Conservation (phyloP, 2,329 filamentous ascomycete genomes). For the Fusarium sp. region DNA sequence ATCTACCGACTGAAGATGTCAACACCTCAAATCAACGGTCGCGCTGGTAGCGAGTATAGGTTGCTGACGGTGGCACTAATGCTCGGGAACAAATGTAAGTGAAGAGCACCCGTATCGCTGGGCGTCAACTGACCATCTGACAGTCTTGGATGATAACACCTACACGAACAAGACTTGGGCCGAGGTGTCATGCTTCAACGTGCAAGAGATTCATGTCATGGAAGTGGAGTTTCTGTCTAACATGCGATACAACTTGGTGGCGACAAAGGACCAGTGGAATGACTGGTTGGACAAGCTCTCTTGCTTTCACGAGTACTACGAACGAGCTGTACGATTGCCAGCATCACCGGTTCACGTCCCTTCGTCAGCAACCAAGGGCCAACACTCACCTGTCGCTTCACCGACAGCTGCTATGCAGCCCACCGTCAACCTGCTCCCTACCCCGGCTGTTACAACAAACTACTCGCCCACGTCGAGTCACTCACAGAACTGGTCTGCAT, state of each 20-base stretch:
- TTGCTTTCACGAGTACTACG: constrained; percentile 85
- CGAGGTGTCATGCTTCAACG: constrained; percentile 93
- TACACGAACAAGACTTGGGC: constrained; percentile 99
- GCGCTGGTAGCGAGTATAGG: constrained; percentile 91
- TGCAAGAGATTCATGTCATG: constrained; percentile 98
- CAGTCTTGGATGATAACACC: constrained; percentile 95
- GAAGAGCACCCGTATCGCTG: background rate
- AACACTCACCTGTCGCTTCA: constrained; percentile 61
- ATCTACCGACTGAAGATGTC: constrained; percentile 92
- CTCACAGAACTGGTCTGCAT: constrained; percentile 53
- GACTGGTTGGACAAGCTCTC: constrained; percentile 86
- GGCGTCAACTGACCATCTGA: constrained; percentile 36
- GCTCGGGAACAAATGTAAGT: constrained; percentile 94
- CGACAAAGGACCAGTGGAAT: constrained; percentile 86
- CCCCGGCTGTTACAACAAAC: constrained; percentile 46
- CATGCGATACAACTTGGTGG: constrained; percentile 93
- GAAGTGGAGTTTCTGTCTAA: constrained; percentile 99
- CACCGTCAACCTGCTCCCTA: constrained; percentile 48
- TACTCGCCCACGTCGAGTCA: constrained; percentile 56
- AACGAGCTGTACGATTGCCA: constrained; percentile 68
- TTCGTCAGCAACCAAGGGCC: constrained; percentile 54
- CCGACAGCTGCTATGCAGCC: constrained; percentile 55
- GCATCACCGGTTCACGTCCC: constrained; percentile 56
- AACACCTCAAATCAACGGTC: constrained; percentile 89
- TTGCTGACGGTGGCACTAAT: constrained; percentile 94